A percentile compares a stretch with the other conserved stretches of the same genome.
These are phyloP conservation scores for Dryas drummondii DNA, from an alignment of 306 rosid species.

Conservation along the genomic window DNA sequence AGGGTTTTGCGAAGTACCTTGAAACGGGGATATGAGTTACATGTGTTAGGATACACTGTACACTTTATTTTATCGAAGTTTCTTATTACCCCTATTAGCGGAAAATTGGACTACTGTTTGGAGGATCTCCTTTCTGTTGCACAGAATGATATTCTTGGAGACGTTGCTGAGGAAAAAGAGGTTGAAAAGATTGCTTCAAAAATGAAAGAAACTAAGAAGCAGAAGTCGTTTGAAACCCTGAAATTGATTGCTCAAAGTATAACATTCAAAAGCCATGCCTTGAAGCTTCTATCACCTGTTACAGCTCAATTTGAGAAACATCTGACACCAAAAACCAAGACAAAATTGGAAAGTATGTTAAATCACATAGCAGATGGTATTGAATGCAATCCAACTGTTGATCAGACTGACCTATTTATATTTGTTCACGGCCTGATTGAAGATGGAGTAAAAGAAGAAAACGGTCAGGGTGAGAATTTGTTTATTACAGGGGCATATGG, in stretches of 20 bases:
- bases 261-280: slow-evolving; percentile 71
- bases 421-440: slow-evolving; percentile 67
- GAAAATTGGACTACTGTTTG: slow-evolving; percentile 84
- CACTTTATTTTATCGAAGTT: slow-evolving; percentile 75
- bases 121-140: slow-evolving; percentile 73
- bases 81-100: slow-evolving; percentile 47
- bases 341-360: slow-evolving; percentile 78
- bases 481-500: slow-evolving; percentile 28
- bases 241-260: slow-evolving; percentile 67
- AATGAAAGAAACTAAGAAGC: slow-evolving; percentile 86
- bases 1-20: slow-evolving; percentile 65
- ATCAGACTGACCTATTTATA: slow-evolving; percentile 67
- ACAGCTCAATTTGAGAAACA: slow-evolving; percentile 60
- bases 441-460: slow-evolving; percentile 68
- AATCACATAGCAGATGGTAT: slow-evolving; percentile 74
- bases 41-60: slow-evolving; percentile 86
- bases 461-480: slow-evolving; percentile 44
- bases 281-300: slow-evolving; percentile 71
- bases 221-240: slow-evolving; percentile 79
- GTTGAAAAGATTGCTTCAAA: slow-evolving; percentile 92
- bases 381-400: slow-evolving; percentile 76
- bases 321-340: slow-evolving; percentile 60
- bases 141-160: slow-evolving; percentile 84
- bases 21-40: slow-evolving; percentile 89
- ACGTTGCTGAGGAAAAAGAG: slow-evolving; percentile 89